Conservation (phyloP, 371 early-diverging fungal genomes). For the Syncephalis plumigaleata region DNA sequence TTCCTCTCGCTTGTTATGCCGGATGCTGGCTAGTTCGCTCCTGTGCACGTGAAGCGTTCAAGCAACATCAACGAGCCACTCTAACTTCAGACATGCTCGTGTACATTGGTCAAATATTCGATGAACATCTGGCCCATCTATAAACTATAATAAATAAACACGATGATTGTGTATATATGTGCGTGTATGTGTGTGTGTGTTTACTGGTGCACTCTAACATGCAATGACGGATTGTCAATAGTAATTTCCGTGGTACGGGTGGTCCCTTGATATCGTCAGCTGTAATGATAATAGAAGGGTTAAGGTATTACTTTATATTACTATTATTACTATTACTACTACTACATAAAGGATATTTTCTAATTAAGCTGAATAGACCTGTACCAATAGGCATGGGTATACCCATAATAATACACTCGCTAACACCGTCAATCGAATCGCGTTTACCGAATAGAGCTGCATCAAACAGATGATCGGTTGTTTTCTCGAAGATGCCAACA, state of each 20-base stretch:
- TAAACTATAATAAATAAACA: conserved; percentile 1
- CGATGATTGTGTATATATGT: no score
- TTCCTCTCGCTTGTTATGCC: conserved; percentile 50
- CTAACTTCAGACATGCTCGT: conserved; percentile 56
- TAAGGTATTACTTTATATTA: no score
- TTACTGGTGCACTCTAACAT: neutral
- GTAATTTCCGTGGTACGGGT: neutral
- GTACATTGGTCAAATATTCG: conserved; percentile 44
- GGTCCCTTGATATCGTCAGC: neutral
- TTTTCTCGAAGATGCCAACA: conserved; percentile 99
- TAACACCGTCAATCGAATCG: conserved; percentile 91
- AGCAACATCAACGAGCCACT: conserved; percentile 47
- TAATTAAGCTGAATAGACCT: conserved; percentile 79
- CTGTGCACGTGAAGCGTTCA: conserved; percentile 45
- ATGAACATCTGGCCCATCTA: conserved; percentile 14
- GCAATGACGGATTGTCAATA: neutral
- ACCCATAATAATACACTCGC: conserved; percentile 99
- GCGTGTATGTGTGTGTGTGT: no score
- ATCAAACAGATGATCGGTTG: conserved; percentile 98
- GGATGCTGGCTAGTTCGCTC: conserved; percentile 47
- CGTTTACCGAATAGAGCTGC: conserved; percentile 88
- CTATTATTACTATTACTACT: no score
- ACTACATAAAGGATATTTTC: neutral
- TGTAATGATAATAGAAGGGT: no score
- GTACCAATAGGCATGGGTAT: conserved; percentile 96